A percentile compares a stretch with the other conserved stretches of the same genome.
Conservation (phyloP, 306 rosid genomes). For the Astragalus membranaceus region DNA sequence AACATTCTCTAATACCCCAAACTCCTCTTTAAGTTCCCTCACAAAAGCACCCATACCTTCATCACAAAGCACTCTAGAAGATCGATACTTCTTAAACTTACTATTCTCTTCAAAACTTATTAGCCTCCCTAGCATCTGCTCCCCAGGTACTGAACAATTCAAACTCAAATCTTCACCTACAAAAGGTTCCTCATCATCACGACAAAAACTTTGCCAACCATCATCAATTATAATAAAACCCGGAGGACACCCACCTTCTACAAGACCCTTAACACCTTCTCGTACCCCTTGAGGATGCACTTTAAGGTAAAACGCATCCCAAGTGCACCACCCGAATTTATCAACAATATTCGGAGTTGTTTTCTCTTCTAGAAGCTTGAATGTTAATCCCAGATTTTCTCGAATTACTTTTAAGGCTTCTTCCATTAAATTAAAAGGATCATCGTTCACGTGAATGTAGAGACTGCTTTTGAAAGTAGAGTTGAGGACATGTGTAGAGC, state of each 20-base stretch:
- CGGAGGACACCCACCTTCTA: constrained; percentile 64
- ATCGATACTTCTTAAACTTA: constrained; percentile 41
- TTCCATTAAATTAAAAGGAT: constrained; percentile 36
- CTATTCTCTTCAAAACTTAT: constrained; percentile 45
- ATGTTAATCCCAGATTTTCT: constrained; percentile 36
- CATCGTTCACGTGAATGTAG: constrained; percentile 44
- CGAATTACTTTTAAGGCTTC: constrained; percentile 42
- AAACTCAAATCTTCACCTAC: constrained; percentile 22
- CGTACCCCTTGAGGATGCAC: constrained; percentile 51
- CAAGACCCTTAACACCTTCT: constrained; percentile 45
- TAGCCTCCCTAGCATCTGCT: constrained; percentile 53
- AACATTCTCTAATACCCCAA: constrained; percentile 41
- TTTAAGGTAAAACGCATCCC: constrained; percentile 74
- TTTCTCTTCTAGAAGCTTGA: constrained; percentile 55
- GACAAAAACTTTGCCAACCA: constrained; percentile 62
- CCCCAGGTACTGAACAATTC: constrained; percentile 36
- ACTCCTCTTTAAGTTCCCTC: constrained; percentile 58
- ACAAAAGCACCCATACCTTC: constrained; percentile 54
- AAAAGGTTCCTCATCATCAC: constrained; percentile 32
- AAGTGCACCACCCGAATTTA: constrained; percentile 78
- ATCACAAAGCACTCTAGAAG: neutral
- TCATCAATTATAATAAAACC: constrained; percentile 58
- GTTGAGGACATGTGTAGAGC: constrained; percentile 39
- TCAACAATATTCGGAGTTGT: constrained; percentile 45
- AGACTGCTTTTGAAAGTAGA: constrained; percentile 34